A percentile compares a stretch with the other conserved stretches of the same genome.
Evolutionary conservation across 139 green algal species (phyloP).

Genomic region (Haematococcus sp.): DNA sequence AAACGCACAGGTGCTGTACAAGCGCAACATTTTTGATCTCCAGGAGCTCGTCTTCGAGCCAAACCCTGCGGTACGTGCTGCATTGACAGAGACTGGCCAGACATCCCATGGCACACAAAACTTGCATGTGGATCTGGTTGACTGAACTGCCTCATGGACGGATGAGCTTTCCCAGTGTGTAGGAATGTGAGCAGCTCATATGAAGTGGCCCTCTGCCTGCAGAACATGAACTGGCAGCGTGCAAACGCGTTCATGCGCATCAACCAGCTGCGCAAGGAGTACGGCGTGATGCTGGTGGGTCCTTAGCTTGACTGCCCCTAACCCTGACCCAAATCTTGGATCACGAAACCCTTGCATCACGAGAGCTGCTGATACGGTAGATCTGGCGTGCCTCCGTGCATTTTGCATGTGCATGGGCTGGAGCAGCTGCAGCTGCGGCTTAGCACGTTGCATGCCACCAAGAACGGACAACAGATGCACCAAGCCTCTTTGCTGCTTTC

Average conservation of each 20-base stretch:
- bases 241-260: neutral
- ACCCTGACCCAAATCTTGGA: neutral
- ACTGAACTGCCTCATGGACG: no score
- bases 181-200: no score
- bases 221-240: neutral
- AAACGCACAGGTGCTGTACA: slow-evolving; percentile 7
- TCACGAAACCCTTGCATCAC: neutral
- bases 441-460: neutral
- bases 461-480: neutral
- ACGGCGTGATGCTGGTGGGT: neutral
- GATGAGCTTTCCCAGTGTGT: no score
- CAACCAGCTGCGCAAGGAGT: neutral
- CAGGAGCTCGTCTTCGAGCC: slow-evolving; percentile 10
- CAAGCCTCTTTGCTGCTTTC: neutral
- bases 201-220: no score
- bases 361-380: no score
- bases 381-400: no score
- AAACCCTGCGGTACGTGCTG: no score
- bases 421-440: no score
- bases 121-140: no score
- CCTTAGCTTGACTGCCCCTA: neutral
- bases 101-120: no score
- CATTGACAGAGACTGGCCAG: no score
- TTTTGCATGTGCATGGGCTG: no score
- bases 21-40: slow-evolving; percentile 4